Percentiles rank a stretch among this genome's conserved stretches.
Conservation (phyloP, 202 grass and related monocot genomes). For the Dendrocalamus latiflorus region DNA sequence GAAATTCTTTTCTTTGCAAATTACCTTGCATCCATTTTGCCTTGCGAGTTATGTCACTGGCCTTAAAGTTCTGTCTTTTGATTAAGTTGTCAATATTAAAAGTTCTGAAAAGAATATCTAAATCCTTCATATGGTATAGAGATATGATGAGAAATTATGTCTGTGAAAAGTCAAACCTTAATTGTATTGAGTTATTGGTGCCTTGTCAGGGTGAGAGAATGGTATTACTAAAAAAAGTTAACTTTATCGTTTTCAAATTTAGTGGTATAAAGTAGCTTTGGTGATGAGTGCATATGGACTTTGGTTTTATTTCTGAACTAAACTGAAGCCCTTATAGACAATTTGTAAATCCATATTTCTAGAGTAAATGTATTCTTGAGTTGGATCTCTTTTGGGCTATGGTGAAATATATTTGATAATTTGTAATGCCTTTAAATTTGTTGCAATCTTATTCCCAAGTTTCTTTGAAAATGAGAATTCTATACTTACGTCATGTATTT, state of each 20-base stretch:
- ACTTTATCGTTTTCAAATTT: too few species aligned
- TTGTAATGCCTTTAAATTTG: not conserved
- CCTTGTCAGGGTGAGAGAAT: too few species aligned
- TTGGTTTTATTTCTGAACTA: not conserved
- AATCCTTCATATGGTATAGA: not conserved
- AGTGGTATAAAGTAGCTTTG: not conserved
- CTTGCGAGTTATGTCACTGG: not conserved
- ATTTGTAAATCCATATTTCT: not conserved
- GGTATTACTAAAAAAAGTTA: too few species aligned
- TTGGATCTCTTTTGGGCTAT: not conserved
- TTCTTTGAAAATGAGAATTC: not conserved
- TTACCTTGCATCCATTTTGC: not conserved
- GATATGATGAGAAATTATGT: not conserved
- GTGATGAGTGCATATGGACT: not conserved
- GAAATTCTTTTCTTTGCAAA: conserved; percentile 6
- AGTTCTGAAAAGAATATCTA: not conserved
- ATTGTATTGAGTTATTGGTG: not conserved
- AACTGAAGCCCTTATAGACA: not conserved
- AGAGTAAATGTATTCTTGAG: conserved; percentile 4
- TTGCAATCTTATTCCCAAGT: not conserved
- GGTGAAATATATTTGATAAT: conserved; percentile 2
- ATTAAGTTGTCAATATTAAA: not conserved
- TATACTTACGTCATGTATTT: conserved; percentile 17
- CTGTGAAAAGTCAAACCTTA: not conserved
- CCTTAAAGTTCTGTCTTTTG: not conserved